Conservation (phyloP, 768 basidiomycete species). For the Boletus reticuloceps region DNA sequence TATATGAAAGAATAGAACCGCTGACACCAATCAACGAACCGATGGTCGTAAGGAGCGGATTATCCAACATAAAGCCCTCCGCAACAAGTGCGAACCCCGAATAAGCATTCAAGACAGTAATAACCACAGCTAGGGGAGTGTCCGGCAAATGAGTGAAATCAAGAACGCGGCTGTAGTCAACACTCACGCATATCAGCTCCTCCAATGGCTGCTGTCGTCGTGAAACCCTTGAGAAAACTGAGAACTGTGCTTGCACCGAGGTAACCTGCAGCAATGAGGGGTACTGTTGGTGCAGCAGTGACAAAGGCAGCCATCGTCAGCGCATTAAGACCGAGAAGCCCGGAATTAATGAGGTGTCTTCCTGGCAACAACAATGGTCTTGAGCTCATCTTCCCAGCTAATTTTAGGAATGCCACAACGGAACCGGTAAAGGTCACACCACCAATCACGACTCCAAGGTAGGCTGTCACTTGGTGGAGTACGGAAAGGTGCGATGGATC, state of each 20-base stretch:
- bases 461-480: constrained; percentile 80
- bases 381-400: constrained; percentile 79
- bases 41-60: constrained; percentile 77
- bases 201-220: constrained; percentile 88
- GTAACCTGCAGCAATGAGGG: constrained; percentile 74
- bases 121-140: constrained; percentile 66
- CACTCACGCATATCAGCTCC: constrained; percentile 90
- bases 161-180: background rate
- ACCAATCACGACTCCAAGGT: constrained; percentile 83
- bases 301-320: constrained; percentile 78
- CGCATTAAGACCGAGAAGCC: constrained; percentile 70
- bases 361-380: constrained; percentile 70
- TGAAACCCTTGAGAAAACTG: constrained; percentile 84
- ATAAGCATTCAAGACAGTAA: constrained; percentile 88
- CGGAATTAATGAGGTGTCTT: constrained; percentile 71
- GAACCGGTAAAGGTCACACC: constrained; percentile 90
- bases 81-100: constrained; percentile 90
- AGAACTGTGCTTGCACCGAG: constrained; percentile 69
- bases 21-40: constrained; percentile 88
- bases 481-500: constrained; percentile 66
- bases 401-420: constrained; percentile 84
- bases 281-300: constrained; percentile 63
- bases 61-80: constrained; percentile 91
- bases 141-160: constrained; percentile 2
- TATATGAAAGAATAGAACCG: constrained; percentile 88